Evolutionary conservation across 805 yeast genomes (phyloP), one percentile per base, ranked within the genome.

Genomic region (Pichia pseudocactophila): DNA sequence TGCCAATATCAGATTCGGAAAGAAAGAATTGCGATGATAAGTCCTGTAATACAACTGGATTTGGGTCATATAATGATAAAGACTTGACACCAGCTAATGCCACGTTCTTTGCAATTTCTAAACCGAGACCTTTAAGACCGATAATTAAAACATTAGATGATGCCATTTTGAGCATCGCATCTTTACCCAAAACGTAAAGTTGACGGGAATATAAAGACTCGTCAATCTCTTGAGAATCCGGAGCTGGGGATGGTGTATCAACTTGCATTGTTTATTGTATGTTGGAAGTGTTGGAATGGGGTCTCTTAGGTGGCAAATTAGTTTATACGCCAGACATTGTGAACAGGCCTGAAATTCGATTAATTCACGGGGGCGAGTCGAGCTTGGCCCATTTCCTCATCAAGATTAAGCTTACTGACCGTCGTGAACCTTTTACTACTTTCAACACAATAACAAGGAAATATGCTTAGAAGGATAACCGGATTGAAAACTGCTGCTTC

Each of bases 141-240:
- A 89, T 76, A 37, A 92, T 72, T 39, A 92, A 74, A n/a, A 92
- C 96, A 54, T 84, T 87, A 20, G 97, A 88, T 51, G 76, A 73
- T 56, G 89, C 96, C 97, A 92, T 85, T 63, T 87, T 85, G 54
- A 89, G 70, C 99, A 92, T 92, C 40, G 99, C 99, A 51, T 92
- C 99, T 56, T 86, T 88, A 48, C 99, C 99, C 50, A 92, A 66
- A 40, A 92, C 99, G 56, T 90, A 87, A 63, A 92, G 76, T 68
- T 92, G 98, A 63, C 98, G 86, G 32, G 97, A 89, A 72, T 92
- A 92, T 52, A 92, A 74, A 45, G 94, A 73, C 70, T 92, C 98
- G 61, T 92, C 98, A 56, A 92, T 90, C 47, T 27, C 25, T 6
- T 26, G 33, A 7, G 35, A 5, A 13, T 47, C 68, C 35, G 57